Evolutionary conservation across 768 basidiomycete genomes (phyloP), one percentile per base, ranked within the genome.

Genomic region (Gloeophyllum trabeum): DNA sequence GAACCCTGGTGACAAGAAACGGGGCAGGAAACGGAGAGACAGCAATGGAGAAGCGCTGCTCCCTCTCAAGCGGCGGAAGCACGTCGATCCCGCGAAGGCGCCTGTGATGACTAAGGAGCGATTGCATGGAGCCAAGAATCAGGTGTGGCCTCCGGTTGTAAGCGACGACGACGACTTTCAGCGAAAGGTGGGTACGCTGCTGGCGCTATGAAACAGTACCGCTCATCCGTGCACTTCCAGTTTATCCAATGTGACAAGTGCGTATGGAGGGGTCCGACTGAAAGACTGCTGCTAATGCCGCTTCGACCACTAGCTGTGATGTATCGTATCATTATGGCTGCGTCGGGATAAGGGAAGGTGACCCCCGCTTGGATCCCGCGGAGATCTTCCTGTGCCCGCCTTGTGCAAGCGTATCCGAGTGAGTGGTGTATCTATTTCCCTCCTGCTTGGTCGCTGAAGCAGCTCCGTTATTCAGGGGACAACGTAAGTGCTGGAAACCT

Each of bases 241-340:
- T 60, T 62, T 35, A 57, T 62, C 20, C 54, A 61, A 43, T 64
- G 61, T 22, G 61, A 64, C 44, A 51, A 48, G 61, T 62, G 38
- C 34, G 62, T 20, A 0, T n/a, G 19, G 3, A 14, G 16, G 5
- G 6, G 16, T 18, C 23, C 5, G 3, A 3, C 10, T 5, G 14
- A 20, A 14, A 5, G 7, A 24, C 32, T 16, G 19, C 48, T 18
- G 46, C 30, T 30, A 10, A 32, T 24, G 6, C 39, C 26, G 19
- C 23, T 20, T 35, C 18, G 22, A 4, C 34, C 24, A 37, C 4
- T 5, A 71, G 69, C 4, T 72, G 69, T 41, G 54, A 59, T 2
- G 37, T 47, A 42, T 73, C 73, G 74, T 75, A 69, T 43, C 74
- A 76, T 42, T 70, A 66, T 42, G 74, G 69, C 4, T 76, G 74